Base-by-base conservation (phyloP, 2,329 filamentous ascomycete genomes). In the Colletotrichum sp. region DNA sequence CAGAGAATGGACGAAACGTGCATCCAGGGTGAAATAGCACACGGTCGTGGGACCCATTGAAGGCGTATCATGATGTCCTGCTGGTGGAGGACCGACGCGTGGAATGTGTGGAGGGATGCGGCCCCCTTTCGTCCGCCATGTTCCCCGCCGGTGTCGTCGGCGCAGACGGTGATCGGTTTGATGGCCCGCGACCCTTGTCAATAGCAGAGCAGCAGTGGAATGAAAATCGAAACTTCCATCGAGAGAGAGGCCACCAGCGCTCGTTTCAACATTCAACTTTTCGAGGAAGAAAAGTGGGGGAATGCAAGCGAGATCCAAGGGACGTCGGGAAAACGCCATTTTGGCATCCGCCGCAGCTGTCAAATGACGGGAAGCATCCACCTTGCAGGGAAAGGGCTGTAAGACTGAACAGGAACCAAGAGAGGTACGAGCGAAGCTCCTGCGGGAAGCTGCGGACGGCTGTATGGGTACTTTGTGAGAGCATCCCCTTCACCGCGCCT, bases 321-420 rank as follows among this genome's bases (percentile, higher is more conserved):
- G 39, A 44, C 52, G 63, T 72, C 69, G 69, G 69, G 55, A 72
- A 75, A 76, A 76, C 69, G 69, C 73, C 73, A 76, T 76, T 68
- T 66, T 68, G 69, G 69, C 69, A 75, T 55, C 72, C 63, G 55
- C 36, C 64, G 64, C 64, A 75, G 75, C 75, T 77, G 75, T 77
- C 75, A 76, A 75, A 77, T 63, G 65, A 69, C 75, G 75, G 75
- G 72, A 75, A 72, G 68, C 22, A 36, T 62, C 75, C 75, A 71
- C 75, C n/a, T 9, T 71, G 52, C 71, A 75, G 69, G 63, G 68
- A 68, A 57, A 22, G n/a, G 34, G 57, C 59, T 36, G 65, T 39
- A 64, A 68, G 55, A 32, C 55, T 30, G 36, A 59, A 36, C 57
- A 64, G 57, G 44, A 44, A 59, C 59, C 34, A 25, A 12, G 65